These are phyloP conservation scores for Leccinum solheimii DNA, from an alignment of 1,284 basidiomycete genomes.

Conservation along the genomic window DNA sequence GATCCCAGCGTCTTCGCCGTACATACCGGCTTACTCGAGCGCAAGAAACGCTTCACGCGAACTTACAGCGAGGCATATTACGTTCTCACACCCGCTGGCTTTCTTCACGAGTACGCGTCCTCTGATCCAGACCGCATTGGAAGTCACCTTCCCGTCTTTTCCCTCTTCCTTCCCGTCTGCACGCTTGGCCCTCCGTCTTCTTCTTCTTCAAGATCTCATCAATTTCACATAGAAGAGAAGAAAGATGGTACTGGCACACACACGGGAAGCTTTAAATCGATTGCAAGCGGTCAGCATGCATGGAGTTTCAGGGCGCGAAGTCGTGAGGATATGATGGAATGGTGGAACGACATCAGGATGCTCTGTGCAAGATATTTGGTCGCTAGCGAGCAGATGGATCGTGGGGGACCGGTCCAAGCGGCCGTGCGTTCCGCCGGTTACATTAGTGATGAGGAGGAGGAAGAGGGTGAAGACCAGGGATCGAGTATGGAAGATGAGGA, in stretches of 20 bases:
- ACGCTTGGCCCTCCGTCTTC: slow-evolving; percentile 93
- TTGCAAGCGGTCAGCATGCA: slow-evolving; percentile 57
- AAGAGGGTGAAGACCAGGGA: slow-evolving; percentile 54
- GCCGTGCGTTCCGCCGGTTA: slow-evolving; percentile 91
- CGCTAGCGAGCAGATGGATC: slow-evolving; percentile 91
- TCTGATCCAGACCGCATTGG: slow-evolving; percentile 68
- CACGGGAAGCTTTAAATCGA: slow-evolving; percentile 46
- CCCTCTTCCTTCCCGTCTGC: slow-evolving; percentile 92
- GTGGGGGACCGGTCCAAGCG: slow-evolving; percentile 90
- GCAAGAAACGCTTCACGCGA: slow-evolving; percentile 97
- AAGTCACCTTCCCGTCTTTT: slow-evolving; percentile 76
- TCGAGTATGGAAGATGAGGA: slow-evolving; percentile 77
- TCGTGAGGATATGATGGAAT: slow-evolving; percentile 99
- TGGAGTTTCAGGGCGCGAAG: slow-evolving; percentile 92
- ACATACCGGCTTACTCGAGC: slow-evolving; percentile 89
- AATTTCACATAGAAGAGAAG: slow-evolving; percentile 96
- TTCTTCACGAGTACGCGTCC: slow-evolving; percentile 88
- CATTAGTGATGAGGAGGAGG: slow-evolving; percentile 65
- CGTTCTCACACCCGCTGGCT: slow-evolving; percentile 93
- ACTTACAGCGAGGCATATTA: slow-evolving; percentile 88
- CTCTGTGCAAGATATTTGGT: slow-evolving; percentile 95
- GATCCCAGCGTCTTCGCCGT: slow-evolving; percentile 89
- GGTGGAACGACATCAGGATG: slow-evolving; percentile 99
- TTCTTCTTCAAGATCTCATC: slow-evolving; percentile 75
- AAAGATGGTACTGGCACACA: slow-evolving; percentile 78